Evolutionary conservation across 2,329 filamentous ascomycete species (phyloP).

Genomic region (Xylaria sp.): DNA sequence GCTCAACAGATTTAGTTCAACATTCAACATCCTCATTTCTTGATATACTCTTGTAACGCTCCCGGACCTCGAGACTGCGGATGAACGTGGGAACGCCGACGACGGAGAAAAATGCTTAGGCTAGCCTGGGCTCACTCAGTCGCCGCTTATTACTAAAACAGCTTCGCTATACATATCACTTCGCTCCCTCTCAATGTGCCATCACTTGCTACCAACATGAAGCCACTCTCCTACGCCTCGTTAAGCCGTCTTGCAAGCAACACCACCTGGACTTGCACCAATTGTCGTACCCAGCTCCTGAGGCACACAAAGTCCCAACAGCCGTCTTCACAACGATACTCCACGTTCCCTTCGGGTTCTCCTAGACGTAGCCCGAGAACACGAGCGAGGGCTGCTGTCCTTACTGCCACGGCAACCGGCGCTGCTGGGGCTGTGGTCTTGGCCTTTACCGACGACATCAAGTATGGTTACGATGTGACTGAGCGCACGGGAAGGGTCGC

Average conservation of each 20-base stretch:
- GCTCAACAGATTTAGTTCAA: conserved; percentile 34
- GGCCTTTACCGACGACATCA: conserved; percentile 71
- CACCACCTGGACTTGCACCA: conserved; percentile 54
- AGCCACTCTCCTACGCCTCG: conserved; percentile 46
- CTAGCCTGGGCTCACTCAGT: conserved; percentile 26
- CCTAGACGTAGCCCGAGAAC: conserved; percentile 33
- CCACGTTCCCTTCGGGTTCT: conserved; percentile 32
- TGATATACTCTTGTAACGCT: conserved; percentile 10
- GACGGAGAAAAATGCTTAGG: conserved; percentile 21
- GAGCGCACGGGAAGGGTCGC: conserved; percentile 82
- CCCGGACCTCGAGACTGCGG: conserved; percentile 11
- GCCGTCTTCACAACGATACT: conserved; percentile 32
- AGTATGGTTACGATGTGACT: conserved; percentile 74
- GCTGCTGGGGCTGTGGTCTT: conserved; percentile 55
- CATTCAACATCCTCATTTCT: conserved; percentile 7
- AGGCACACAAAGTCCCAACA: conserved; percentile 40
- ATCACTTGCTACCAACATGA: conserved; percentile 45
- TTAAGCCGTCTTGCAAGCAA: conserved; percentile 46
- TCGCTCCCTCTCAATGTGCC: conserved; percentile 26
- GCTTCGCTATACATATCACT: neutral
- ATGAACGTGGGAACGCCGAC: neutral
- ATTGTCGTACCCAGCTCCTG: conserved; percentile 49
- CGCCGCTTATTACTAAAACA: neutral
- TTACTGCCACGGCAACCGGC: conserved; percentile 59
- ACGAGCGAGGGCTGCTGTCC: conserved; percentile 41